These are phyloP conservation scores for Volvox africanus DNA, from an alignment of 139 green algal species.

Conservation along the genomic window DNA sequence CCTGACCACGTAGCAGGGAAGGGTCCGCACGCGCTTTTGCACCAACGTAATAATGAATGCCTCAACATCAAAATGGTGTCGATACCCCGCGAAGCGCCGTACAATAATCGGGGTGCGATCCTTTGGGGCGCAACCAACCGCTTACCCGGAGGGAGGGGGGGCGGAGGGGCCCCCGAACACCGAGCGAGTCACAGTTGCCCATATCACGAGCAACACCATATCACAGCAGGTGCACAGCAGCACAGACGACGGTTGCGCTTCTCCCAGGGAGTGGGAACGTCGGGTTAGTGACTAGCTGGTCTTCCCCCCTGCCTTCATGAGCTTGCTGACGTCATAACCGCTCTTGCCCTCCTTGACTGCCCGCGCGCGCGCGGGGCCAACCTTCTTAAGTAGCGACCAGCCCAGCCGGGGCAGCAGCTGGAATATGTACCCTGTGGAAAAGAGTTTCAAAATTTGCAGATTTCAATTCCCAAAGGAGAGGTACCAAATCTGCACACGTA, in stretches of 20 bases:
- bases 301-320: not conserved
- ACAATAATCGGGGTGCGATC: not conserved
- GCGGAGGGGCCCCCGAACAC: not conserved
- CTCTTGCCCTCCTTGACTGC: slow-evolving; percentile 70
- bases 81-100: not conserved
- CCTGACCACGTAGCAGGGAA: not conserved
- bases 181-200: no score
- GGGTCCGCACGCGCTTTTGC: not conserved
- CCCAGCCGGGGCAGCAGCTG: slow-evolving; percentile 74
- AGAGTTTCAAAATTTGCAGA: no score
- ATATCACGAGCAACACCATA: not conserved
- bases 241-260: no score
- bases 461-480: no score
- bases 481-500: no score
- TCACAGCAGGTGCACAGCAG: not conserved
- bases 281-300: not conserved
- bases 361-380: slow-evolving; percentile 74
- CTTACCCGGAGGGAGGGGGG: not conserved
- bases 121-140: no score
- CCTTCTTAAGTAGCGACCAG: slow-evolving; percentile 74
- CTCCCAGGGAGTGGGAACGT: no score
- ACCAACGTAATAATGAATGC: not conserved
- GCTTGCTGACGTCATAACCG: slow-evolving; percentile 72
- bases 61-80: not conserved
- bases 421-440: slow-evolving; percentile 67